Evolutionary conservation across 177 flowering plant species (phyloP).

Genomic region (Vitis hybrid): DNA sequence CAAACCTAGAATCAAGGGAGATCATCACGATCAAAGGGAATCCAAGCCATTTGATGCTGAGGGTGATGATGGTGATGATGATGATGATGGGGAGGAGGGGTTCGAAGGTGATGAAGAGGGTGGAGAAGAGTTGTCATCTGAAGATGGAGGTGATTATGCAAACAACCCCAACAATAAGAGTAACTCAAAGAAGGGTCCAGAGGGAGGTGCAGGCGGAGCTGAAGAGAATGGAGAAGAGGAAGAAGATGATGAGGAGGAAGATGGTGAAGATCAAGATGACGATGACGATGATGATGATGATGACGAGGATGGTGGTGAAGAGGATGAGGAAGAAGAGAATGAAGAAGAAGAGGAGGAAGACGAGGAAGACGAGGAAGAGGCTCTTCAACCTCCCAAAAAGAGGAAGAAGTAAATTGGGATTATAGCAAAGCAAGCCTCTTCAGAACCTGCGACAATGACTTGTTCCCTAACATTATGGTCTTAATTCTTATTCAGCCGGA

Average conservation of each 20-base stretch:
- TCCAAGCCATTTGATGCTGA: conserved; percentile 29
- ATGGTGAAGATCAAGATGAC: conserved; percentile 25
- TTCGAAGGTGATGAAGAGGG: conserved; percentile 20
- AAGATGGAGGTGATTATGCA: conserved; percentile 29
- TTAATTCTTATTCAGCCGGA: not conserved
- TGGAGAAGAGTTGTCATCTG: conserved; percentile 36
- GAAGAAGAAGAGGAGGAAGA: conserved; percentile 33
- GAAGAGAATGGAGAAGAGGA: conserved; percentile 29
- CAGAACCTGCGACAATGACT: not conserved
- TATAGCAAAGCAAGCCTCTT: not conserved
- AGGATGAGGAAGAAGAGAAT: conserved; percentile 21
- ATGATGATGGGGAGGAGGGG: conserved; percentile 18
- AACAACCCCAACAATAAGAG: conserved; percentile 22
- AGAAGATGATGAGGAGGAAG: conserved; percentile 20
- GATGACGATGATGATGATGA: conserved; percentile 32
- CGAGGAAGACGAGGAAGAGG: conserved; percentile 46
- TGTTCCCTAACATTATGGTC: conserved; percentile 5
- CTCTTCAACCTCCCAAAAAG: conserved; percentile 47
- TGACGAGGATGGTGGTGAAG: conserved; percentile 19
- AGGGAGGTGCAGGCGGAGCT: conserved; percentile 23
- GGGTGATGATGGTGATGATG: conserved; percentile 17
- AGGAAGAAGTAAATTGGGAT: conserved; percentile 32
- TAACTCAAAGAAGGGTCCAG: conserved; percentile 26
- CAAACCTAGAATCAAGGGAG: conserved; percentile 23
- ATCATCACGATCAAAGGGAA: conserved; percentile 1